Evolutionary conservation across 2,329 filamentous ascomycete species (phyloP).

Genomic region (Keithomyces neogunnii): DNA sequence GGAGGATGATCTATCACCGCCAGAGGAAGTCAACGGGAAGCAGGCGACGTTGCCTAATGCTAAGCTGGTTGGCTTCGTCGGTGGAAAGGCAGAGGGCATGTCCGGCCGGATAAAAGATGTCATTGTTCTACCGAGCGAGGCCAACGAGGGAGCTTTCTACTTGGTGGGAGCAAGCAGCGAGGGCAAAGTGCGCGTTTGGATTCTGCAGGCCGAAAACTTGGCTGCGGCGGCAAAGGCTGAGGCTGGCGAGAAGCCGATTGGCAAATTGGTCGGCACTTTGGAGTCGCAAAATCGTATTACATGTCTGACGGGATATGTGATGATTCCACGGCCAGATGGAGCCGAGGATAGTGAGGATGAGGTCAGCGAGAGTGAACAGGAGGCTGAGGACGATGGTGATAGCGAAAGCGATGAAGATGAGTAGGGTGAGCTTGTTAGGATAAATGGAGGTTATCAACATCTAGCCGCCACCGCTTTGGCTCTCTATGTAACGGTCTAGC

Average conservation of each 20-base stretch:
- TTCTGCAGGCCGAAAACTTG: conserved; percentile 38
- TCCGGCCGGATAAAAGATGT: conserved; percentile 82
- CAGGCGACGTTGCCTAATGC: conserved; percentile 42
- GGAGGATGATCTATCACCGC: conserved; percentile 33
- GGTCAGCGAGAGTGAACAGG: conserved; percentile 31
- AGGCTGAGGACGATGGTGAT: conserved; percentile 20
- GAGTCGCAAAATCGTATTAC: conserved; percentile 86
- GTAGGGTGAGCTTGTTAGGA: neutral
- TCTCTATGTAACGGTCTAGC: too few relatives aligned
- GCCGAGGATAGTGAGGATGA: conserved; percentile 51
- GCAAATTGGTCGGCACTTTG: conserved; percentile 64
- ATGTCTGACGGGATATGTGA: conserved; percentile 76
- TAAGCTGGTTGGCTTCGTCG: conserved; percentile 65
- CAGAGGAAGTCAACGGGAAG: conserved; percentile 24
- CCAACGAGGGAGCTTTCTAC: conserved; percentile 34
- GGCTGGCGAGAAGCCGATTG: conserved; percentile 34
- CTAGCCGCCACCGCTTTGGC: too few relatives aligned
- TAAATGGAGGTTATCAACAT: neutral
- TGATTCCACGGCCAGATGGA: conserved; percentile 61
- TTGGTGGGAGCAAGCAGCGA: conserved; percentile 76
- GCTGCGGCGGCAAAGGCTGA: conserved; percentile 18
- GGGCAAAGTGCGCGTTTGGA: conserved; percentile 75
- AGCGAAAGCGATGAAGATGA: conserved; percentile 1
- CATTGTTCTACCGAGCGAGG: conserved; percentile 45
- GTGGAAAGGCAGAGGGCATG: conserved; percentile 62